Conservation (phyloP, 495 filamentous ascomycete species). For the Chaetomidium leptoderma region DNA sequence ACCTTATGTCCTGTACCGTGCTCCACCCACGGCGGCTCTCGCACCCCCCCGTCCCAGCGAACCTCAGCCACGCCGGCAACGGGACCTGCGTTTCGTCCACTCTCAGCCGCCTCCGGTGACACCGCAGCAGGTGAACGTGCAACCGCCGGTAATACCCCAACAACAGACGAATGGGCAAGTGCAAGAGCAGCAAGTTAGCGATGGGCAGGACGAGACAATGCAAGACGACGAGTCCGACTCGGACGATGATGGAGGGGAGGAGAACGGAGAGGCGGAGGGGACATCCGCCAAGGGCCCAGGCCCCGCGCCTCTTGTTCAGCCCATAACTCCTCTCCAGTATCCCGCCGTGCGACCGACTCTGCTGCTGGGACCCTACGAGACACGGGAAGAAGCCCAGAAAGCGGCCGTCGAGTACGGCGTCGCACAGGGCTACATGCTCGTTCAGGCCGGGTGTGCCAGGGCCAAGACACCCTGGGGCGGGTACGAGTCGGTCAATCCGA, state of each 20-base stretch:
- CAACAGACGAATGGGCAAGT: neutral
- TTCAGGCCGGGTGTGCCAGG: constrained; percentile 20
- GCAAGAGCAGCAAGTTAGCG: neutral
- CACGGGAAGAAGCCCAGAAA: constrained; percentile 15
- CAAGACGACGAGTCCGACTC: constrained; percentile 5
- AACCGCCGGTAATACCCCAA: no score
- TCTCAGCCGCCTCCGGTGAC: neutral
- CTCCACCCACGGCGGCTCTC: neutral
- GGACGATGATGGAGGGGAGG: neutral
- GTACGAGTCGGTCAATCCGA: constrained; percentile 7
- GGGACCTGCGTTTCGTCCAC: neutral
- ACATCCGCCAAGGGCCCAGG: neutral
- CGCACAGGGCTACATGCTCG: constrained; percentile 29
- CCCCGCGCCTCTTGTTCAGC: constrained; percentile 15
- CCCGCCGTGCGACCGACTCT: constrained; percentile 25
- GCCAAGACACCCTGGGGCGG: constrained; percentile 18
- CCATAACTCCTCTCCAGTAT: constrained; percentile 22
- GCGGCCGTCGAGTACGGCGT: constrained; percentile 29
- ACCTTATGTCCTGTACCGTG: neutral
- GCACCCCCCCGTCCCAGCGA: no score
- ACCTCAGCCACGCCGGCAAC: neutral
- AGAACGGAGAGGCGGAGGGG: neutral
- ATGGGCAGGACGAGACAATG: neutral
- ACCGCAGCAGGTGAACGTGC: no score
- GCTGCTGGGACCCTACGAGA: constrained; percentile 28